Evolutionary conservation across 2,329 filamentous ascomycete species (phyloP), one percentile per base, ranked within the genome.

Genomic region (Colletotrichum sp.): DNA sequence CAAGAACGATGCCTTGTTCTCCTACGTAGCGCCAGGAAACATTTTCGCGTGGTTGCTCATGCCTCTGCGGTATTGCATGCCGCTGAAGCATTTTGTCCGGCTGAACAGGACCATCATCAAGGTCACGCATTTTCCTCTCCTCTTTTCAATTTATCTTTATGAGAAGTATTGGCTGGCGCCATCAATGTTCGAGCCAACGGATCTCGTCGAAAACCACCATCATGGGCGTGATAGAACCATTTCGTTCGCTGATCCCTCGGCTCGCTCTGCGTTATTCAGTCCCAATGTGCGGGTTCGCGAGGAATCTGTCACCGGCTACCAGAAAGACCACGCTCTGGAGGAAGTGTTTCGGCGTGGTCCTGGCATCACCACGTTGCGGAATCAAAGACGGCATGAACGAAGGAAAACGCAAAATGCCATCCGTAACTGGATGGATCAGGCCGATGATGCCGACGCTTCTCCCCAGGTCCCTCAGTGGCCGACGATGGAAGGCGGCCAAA

Each of bases 1-100:
- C 78, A 98, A 98, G 84, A 98, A 97, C n/a, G 96, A 98, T 83
- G 94, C 96, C 0, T 88, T 98, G 0, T 98, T 98, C 87, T 98
- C 95, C 5, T 98, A 98, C 82, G 91, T 98, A 76, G 94, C 96
- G 2, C 96, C 96, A 0, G 94, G 94, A 16, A 98, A 98, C 82
- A 94, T 98, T 34, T 90, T 98, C 77, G 96, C 95, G 2, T 98
- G 96, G 96, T 82, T 96, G 1, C 87, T 98, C 32, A 96, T 96
- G 80, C 96, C 96, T 0, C 84, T 98, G 60, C 91, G 96, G 77
- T 98, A 94, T 82, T 87, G 92, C 80, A 92, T 98, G 87, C 92
- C 96, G 0, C 93, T 98, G 79, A 91, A 91, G 55, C 91, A 93
- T 65, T 98, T 97, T 80, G 93, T 98, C 78, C 93, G 92, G 81